Conservation (phyloP, 306 rosid genomes). For the Rubus idaeus region DNA sequence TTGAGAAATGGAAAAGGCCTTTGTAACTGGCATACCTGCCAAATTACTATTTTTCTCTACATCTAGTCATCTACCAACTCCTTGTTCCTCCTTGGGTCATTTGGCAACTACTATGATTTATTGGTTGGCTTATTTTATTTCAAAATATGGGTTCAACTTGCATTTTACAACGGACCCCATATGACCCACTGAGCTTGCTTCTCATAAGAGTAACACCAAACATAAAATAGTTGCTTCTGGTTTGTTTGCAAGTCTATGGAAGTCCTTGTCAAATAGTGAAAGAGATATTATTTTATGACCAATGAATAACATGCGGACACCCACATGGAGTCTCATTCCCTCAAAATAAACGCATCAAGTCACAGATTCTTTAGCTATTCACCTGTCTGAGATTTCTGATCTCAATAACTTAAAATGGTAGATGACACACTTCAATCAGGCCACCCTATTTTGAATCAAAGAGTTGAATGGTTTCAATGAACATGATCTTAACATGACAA, state of each 20-base stretch:
- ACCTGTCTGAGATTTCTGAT: background rate
- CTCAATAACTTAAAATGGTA: background rate
- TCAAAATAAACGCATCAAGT: background rate
- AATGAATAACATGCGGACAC: background rate
- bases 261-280: background rate
- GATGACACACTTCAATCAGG: constrained; percentile 13
- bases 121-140: background rate
- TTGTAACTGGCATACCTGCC: constrained; percentile 37
- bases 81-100: background rate
- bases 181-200: background rate
- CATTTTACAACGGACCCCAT: constrained; percentile 21
- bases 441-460: background rate
- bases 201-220: background rate
- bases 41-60: background rate
- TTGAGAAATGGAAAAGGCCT: constrained; percentile 19
- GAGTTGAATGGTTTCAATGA: background rate
- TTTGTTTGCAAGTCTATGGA: background rate
- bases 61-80: constrained; percentile 15
- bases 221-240: background rate
- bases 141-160: background rate
- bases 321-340: background rate
- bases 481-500: background rate
- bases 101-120: background rate
- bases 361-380: background rate
- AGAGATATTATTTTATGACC: background rate